A percentile compares a stretch with the other conserved stretches of the same genome.
phyloP scores from a whole-genome alignment of 2,329 filamentous ascomycete species.

The Pseudopyricularia javanii region DNA sequence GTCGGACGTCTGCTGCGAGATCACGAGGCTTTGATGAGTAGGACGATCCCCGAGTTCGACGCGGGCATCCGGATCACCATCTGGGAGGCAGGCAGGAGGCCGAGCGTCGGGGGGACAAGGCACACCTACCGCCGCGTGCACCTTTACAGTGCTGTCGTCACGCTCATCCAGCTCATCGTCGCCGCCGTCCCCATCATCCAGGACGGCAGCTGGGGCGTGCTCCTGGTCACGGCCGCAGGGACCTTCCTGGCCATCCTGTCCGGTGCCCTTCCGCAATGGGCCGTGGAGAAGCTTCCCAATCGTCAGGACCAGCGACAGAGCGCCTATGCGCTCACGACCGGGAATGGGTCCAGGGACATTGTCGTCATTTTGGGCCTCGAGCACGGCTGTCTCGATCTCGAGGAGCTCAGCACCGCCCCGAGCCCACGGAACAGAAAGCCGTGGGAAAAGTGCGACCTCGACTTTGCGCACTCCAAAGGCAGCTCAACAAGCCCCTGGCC shows the following conservation, averaged over 20 bases:
- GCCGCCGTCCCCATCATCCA: slow-evolving; percentile 19
- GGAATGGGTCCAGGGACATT: slow-evolving; percentile 26
- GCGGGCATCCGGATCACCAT: slow-evolving; percentile 10
- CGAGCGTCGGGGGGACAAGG: too few relatives aligned
- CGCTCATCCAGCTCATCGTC: slow-evolving; percentile 19
- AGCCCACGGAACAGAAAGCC: slow-evolving; percentile 3
- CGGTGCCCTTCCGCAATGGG: slow-evolving; percentile 27
- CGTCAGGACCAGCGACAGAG: slow-evolving; percentile 13
- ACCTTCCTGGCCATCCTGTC: slow-evolving; percentile 21
- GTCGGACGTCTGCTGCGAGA: slow-evolving; percentile 6
- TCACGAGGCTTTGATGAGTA: not conserved
- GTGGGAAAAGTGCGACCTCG: slow-evolving; percentile 3
- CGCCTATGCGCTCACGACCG: slow-evolving; percentile 21
- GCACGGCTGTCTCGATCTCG: slow-evolving; percentile 21
- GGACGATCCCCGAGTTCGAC: not conserved
- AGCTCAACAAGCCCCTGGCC: not conserved
- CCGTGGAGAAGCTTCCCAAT: slow-evolving; percentile 28
- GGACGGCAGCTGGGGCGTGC: slow-evolving; percentile 22
- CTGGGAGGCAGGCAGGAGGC: slow-evolving; percentile 8
- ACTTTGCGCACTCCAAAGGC: not conserved
- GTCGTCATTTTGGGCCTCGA: slow-evolving; percentile 22
- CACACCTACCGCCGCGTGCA: slow-evolving; percentile 6
- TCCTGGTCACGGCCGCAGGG: slow-evolving; percentile 24
- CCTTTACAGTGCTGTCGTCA: slow-evolving; percentile 11
- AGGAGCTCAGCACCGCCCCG: slow-evolving; percentile 20